A percentile compares a stretch with the other conserved stretches of the same genome.
phyloP scores from a whole-genome alignment of 1,139 yeast species.

The Suhomyces yuchorum region DNA sequence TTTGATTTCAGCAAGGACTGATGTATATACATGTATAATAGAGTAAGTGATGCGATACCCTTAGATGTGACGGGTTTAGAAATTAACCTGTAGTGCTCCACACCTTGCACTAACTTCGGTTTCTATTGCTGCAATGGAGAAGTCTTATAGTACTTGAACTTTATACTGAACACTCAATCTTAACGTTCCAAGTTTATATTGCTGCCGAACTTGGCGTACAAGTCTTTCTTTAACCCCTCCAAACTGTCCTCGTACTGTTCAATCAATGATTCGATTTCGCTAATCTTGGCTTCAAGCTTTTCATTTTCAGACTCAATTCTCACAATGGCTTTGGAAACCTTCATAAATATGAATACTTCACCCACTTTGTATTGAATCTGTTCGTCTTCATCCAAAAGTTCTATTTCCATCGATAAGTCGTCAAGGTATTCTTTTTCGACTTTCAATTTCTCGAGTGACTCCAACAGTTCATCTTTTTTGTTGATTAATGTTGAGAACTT shows the following conservation, averaged over 20 bases:
- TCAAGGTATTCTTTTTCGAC: slow-evolving; percentile 87
- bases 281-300: slow-evolving; percentile 52
- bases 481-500: slow-evolving; percentile 80
- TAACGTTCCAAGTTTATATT: slow-evolving; percentile 79
- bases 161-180: no score
- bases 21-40: slow-evolving; percentile 3
- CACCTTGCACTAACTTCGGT: not conserved
- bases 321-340: slow-evolving; percentile 64
- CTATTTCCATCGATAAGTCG: slow-evolving; percentile 83
- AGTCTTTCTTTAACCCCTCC: slow-evolving; percentile 61
- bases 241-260: slow-evolving; percentile 57
- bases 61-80: not conserved
- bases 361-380: slow-evolving; percentile 71
- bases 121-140: not conserved
- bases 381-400: slow-evolving; percentile 80
- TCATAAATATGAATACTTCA: slow-evolving; percentile 70
- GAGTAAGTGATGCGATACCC: slow-evolving; percentile 1
- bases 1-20: slow-evolving; percentile 16
- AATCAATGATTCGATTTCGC: slow-evolving; percentile 46
- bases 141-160: no score
- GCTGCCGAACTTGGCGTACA: slow-evolving; percentile 88
- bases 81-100: not conserved
- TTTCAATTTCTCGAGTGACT: slow-evolving; percentile 50
- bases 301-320: slow-evolving; percentile 65
- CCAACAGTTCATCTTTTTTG: slow-evolving; percentile 60